Evolutionary conservation across 305 asterid species (phyloP).

Genomic region (Solanum hybrid): DNA sequence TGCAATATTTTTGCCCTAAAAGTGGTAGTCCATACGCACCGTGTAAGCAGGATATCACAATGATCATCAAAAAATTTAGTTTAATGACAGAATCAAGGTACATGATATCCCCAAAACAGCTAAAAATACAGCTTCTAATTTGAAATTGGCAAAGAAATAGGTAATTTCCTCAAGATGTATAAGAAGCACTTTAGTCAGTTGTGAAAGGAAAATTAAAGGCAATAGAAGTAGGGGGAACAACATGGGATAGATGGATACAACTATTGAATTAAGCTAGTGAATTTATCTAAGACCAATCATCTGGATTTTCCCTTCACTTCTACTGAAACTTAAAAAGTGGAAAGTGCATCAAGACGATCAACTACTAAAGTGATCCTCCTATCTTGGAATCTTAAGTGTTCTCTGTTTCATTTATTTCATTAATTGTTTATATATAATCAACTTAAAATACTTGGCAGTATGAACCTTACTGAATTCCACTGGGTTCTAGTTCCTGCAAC

Average conservation of each 20-base stretch:
- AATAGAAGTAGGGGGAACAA: not conserved
- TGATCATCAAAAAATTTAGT: not conserved
- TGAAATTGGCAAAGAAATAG: not conserved
- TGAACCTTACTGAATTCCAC: not conserved
- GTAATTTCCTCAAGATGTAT: not conserved
- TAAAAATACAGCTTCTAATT: not conserved
- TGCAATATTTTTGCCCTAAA: not conserved
- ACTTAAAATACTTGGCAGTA: not conserved
- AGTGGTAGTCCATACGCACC: not conserved
- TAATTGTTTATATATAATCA: not conserved
- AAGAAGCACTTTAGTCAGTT: not conserved
- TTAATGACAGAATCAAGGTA: not conserved
- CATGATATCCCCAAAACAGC: not conserved
- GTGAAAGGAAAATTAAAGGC: not conserved
- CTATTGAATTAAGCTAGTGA: not conserved
- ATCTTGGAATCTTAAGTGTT: not conserved
- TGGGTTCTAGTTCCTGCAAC: not conserved
- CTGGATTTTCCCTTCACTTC: not conserved
- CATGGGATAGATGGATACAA: not conserved
- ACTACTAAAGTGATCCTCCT: not conserved
- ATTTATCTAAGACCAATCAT: not conserved
- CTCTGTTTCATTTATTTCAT: not conserved
- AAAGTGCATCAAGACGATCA: not conserved
- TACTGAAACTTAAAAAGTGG: not conserved
- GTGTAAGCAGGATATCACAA: not conserved